Evolutionary conservation across 257 asterid genomes (phyloP), one percentile per base, ranked within the genome.

Genomic region (Petunia secreta): DNA sequence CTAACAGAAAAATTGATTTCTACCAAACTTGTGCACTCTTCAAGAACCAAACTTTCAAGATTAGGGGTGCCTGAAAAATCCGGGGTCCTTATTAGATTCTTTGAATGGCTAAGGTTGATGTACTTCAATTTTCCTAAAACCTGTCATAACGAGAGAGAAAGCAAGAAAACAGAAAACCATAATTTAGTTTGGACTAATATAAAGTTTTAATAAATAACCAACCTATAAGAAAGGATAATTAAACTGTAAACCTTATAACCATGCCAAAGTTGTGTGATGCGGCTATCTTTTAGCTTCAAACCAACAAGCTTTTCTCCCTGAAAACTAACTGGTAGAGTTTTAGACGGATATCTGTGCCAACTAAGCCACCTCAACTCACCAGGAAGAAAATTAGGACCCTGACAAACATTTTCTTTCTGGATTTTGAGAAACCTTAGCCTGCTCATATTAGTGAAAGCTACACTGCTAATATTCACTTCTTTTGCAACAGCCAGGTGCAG

Each of bases 71-170:
- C 79, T 39, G 54, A 54, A 36, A 80, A 80, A 62, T 84, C 76
- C 13, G 75, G 78, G 43, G 81, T 75, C 39, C 36, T 75, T 39
- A 6, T 10, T 13, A 80, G 78, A 58, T 77, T 53, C 9, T 77
- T 54, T 43, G 84, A 83, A 60, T 75, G 79, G 54, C 80, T 76
- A 55, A 83, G 84, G 58, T 83, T 69, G 58, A 83, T 53, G 71
- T 48, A 66, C 25, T 84, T 84, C 77, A 80, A 43, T 4, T 57
- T 25, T 10, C 25, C 50, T 34, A 75, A 38, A 46, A 67, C 53
- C 84, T 66, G 76, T 63, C 50, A 15, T 2, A 53, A 5, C 4
- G 37, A 53, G 11, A 37, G 6, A 53, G 36, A 52, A 75, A n/a
- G 36, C 34, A 63, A 53, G 36, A 3, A 46, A 7, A 39, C 0